phyloP scores from a whole-genome alignment of 768 basidiomycete genomes.

The Kwoniella sp. region DNA sequence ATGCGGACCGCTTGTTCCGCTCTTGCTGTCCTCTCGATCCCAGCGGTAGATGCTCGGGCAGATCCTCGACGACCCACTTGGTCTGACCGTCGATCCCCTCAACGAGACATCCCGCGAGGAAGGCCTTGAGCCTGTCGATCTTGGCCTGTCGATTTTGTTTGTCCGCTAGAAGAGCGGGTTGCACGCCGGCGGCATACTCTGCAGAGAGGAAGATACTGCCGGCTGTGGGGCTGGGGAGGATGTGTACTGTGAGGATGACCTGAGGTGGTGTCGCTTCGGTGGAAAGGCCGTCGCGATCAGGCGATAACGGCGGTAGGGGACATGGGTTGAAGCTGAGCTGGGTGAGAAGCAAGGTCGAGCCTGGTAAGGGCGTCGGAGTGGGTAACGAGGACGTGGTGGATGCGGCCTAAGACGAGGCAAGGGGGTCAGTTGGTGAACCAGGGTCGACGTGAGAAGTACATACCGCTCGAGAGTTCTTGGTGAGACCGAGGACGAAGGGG shows the following conservation, averaged over 20 bases:
- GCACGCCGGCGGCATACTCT: conserved; percentile 5
- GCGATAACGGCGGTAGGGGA: neutral
- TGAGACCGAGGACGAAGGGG: conserved; percentile 40
- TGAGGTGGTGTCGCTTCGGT: conserved; percentile 16
- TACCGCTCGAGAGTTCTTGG: conserved; percentile 38
- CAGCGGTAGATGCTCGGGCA: neutral
- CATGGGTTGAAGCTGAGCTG: conserved; percentile 19
- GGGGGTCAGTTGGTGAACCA: neutral
- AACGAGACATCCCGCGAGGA: conserved; percentile 34
- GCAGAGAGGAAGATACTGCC: conserved; percentile 31
- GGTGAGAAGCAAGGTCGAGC: conserved; percentile 22
- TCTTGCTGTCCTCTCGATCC: conserved; percentile 18
- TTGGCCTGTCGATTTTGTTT: neutral
- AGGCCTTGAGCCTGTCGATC: conserved; percentile 13
- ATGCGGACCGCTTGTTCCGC: conserved; percentile 12
- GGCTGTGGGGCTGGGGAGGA: conserved; percentile 18
- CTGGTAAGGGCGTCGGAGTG: conserved; percentile 34
- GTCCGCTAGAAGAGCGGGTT: neutral
- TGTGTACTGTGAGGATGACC: conserved; percentile 26
- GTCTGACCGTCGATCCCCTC: conserved; percentile 16
- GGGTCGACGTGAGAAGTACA: conserved; percentile 1
- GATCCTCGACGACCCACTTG: conserved; percentile 4
- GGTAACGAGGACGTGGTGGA: conserved; percentile 27
- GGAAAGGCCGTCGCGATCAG: neutral
- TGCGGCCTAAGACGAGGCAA: conserved; percentile 18